A percentile compares a stretch with the other conserved stretches of the same genome.
These are phyloP conservation scores for Vigna nakashimae DNA, from an alignment of 306 rosid species.

Conservation along the genomic window DNA sequence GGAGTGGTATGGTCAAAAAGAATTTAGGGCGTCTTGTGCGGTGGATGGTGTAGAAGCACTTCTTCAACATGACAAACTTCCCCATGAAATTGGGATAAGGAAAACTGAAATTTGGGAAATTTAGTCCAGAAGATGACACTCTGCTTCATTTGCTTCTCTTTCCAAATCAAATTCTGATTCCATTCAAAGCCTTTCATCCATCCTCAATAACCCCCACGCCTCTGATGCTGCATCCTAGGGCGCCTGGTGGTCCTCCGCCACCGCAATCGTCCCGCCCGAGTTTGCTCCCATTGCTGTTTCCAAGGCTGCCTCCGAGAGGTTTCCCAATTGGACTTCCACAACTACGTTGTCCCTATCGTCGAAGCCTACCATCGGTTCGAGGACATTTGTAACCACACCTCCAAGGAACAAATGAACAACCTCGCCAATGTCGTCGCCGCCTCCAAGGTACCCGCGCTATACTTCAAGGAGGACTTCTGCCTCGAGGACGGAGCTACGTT, in stretches of 20 bases:
- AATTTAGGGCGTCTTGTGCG: conserved; percentile 54
- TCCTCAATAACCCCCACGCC: conserved; percentile 89
- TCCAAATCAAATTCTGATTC: conserved; percentile 56
- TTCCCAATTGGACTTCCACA: conserved; percentile 78
- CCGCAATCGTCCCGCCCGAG: conserved; percentile 70
- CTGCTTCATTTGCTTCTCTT: conserved; percentile 40
- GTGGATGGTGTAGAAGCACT: conserved; percentile 70
- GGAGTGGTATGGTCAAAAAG: conserved; percentile 86
- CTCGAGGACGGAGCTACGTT: conserved; percentile 89
- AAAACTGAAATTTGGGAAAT: too few relatives aligned
- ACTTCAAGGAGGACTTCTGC: conserved; percentile 92
- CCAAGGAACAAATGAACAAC: conserved; percentile 53
- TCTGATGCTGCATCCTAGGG: conserved; percentile 68
- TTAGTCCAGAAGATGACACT: too few relatives aligned
- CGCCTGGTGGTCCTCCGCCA: conserved; percentile 82
- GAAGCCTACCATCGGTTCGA: conserved; percentile 78
- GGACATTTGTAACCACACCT: conserved; percentile 77
- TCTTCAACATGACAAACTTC: too few relatives aligned
- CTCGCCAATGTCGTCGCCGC: background rate
- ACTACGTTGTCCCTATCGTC: conserved; percentile 65
- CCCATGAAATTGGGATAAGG: too few relatives aligned
- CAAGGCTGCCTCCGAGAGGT: conserved; percentile 67
- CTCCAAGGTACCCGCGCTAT: conserved; percentile 84
- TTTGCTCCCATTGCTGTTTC: conserved; percentile 63
- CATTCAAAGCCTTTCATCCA: conserved; percentile 89